Conservation (phyloP, 1,284 basidiomycete genomes). For the Marasmius sp. region DNA sequence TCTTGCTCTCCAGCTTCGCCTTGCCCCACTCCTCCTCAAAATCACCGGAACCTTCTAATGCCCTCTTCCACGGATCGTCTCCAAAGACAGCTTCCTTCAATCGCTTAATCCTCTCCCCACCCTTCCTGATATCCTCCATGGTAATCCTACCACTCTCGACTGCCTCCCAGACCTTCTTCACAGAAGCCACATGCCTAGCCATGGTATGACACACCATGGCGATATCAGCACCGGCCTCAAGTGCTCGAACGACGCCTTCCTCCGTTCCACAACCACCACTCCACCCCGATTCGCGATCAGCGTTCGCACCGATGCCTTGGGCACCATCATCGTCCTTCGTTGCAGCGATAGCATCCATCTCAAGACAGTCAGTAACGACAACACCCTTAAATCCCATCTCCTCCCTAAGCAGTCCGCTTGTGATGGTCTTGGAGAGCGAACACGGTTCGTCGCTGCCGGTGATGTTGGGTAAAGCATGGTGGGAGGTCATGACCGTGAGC, state of each 20-base stretch:
- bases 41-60: background rate
- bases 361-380: slow-evolving; percentile 66
- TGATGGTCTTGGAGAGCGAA: slow-evolving; percentile 54
- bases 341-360: slow-evolving; percentile 65
- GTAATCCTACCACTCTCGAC: slow-evolving; percentile 41
- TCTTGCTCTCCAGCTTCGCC: slow-evolving; percentile 38
- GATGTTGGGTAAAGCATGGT: slow-evolving; percentile 64
- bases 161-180: slow-evolving; percentile 52
- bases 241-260: slow-evolving; percentile 51
- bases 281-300: slow-evolving; percentile 4
- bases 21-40: slow-evolving; percentile 29
- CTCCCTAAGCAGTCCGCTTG: slow-evolving; percentile 49
- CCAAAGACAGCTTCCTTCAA: slow-evolving; percentile 56
- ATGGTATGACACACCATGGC: slow-evolving; percentile 71
- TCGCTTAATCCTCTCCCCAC: slow-evolving; percentile 42
- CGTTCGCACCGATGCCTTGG: slow-evolving; percentile 6
- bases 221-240: slow-evolving; percentile 65
- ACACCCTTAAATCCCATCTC: slow-evolving; percentile 53
- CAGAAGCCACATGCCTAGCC: slow-evolving; percentile 48
- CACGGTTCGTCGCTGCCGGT: slow-evolving; percentile 53
- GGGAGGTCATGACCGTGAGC: slow-evolving; percentile 64
- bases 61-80: background rate
- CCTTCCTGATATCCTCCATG: slow-evolving; percentile 36
- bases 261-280: slow-evolving; percentile 48
- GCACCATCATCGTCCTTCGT: background rate